A percentile compares a stretch with the other conserved stretches of the same genome.
phyloP scores from a whole-genome alignment of 805 yeast species.

The Suhomyces kilbournensis region DNA sequence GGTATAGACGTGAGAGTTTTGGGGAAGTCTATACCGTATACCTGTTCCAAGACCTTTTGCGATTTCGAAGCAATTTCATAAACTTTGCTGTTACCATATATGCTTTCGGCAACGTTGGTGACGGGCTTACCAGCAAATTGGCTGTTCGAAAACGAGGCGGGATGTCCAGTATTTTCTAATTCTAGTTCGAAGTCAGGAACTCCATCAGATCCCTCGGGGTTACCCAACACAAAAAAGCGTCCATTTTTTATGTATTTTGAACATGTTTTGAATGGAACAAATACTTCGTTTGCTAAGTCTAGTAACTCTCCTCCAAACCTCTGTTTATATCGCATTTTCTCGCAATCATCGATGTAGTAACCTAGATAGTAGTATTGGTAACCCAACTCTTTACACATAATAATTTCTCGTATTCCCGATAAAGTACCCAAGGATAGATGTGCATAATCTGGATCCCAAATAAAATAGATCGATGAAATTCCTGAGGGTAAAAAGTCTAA shows the following conservation, averaged over 20 bases:
- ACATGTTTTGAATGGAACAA: constrained; percentile 35
- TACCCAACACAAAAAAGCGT: constrained; percentile 27
- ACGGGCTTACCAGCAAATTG: constrained; percentile 4
- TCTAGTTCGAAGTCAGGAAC: constrained; percentile 8
- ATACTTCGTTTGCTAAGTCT: constrained; percentile 50
- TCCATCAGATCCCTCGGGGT: constrained; percentile 2
- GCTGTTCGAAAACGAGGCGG: constrained; percentile 8
- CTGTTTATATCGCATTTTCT: constrained; percentile 78
- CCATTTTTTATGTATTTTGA: constrained; percentile 26
- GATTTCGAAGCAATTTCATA: constrained; percentile 18
- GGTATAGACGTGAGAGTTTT: constrained; percentile 25
- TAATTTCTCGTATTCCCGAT: constrained; percentile 69
- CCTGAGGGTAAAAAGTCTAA: constrained; percentile 74
- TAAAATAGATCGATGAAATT: constrained; percentile 79
- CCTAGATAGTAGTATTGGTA: constrained; percentile 71
- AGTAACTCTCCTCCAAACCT: constrained; percentile 74
- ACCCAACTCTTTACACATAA: constrained; percentile 46
- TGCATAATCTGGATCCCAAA: constrained; percentile 81
- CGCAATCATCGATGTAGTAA: constrained; percentile 73
- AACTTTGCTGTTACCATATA: constrained; percentile 14
- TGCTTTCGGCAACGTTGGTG: constrained; percentile 17
- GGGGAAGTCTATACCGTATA: constrained; percentile 10
- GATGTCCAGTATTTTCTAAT: constrained; percentile 14
- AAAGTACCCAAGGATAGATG: constrained; percentile 72
- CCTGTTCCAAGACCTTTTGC: constrained; percentile 9